Evolutionary conservation across 352 stramenopile genomes (phyloP), one percentile per base, ranked within the genome.

Genomic region (Phytophthora nicotianae): DNA sequence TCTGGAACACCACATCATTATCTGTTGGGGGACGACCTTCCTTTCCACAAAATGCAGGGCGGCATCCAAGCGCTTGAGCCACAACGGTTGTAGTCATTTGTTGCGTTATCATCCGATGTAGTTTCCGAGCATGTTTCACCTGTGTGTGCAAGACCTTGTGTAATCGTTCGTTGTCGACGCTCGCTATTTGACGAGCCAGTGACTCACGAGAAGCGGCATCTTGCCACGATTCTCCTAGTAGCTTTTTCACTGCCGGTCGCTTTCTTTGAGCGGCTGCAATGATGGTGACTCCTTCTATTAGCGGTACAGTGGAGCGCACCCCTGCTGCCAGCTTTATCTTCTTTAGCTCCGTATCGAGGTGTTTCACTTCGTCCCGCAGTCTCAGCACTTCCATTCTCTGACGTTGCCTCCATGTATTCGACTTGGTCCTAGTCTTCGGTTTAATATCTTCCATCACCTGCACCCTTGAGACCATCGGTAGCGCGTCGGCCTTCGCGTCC

Each of bases 371-470:
- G 0, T 62, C 56, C 26, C 49, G 56, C 11, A 70, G 29, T 26
- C 46, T 27, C 21, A 66, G 42, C 1, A 70, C n/a, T n/a, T 70
- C 62, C 17, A 58, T 19, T 2, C 56, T 35, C 16, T 58, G 55
- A 1, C 56, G 41, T 19, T 70, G 56, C 32, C 55, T 43, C 62
- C 62, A 70, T 10, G 49, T 70, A 16, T 70, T 70, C 20, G 62
- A 65, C 21, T 64, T 69, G 16, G 53, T 55, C 46, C 58, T 68
- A 2, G 38, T 2, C n/a, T 46, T 52, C 6, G 23, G 16, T 38
- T 49, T 52, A 20, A 23, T 59, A 19, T 29, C 6, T 21, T 20
- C 20, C 40, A 42, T 29, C 23, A 13, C 32, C 9, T 50, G 40
- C 20, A 48, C 29, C 17, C 19, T 35, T 20, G 57, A 20, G 7